These are phyloP conservation scores for Blastomyces silverae DNA, from an alignment of 2,329 filamentous ascomycete genomes.

Conservation along the genomic window DNA sequence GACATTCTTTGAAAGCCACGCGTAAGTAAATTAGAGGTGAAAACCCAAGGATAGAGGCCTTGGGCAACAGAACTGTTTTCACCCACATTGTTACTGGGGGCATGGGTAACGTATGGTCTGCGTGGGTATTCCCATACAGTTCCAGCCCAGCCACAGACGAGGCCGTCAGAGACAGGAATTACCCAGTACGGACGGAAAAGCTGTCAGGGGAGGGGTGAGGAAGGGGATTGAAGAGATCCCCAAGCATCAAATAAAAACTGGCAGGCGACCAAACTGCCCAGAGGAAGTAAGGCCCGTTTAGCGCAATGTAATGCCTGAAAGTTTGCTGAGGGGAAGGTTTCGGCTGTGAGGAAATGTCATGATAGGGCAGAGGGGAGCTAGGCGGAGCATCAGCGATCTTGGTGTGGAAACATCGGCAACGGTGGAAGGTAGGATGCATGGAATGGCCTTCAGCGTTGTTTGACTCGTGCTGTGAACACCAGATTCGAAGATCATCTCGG, in stretches of 20 bases:
- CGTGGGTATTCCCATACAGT: not conserved
- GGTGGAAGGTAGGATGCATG: slow-evolving; percentile 2
- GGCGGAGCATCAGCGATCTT: slow-evolving; percentile 8
- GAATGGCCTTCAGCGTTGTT: not conserved
- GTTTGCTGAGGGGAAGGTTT: slow-evolving; percentile 5
- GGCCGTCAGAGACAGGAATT: not conserved
- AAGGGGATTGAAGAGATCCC: not conserved
- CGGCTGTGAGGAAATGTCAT: slow-evolving; percentile 3
- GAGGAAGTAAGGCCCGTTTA: not conserved
- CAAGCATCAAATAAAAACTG: not conserved
- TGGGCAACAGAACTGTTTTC: not conserved
- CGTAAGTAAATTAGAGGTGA: not conserved
- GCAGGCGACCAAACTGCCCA: not conserved
- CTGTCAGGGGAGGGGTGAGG: not conserved
- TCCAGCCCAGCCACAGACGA: not conserved
- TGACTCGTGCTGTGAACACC: slow-evolving; percentile 8
- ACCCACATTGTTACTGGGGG: not conserved
- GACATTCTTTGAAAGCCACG: not conserved
- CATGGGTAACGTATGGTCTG: not conserved
- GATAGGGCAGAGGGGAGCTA: slow-evolving; percentile 9
- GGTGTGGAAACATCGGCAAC: slow-evolving; percentile 6
- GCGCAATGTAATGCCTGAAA: slow-evolving; percentile 5
- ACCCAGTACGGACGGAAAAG: not conserved
- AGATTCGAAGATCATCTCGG: slow-evolving; percentile 9
- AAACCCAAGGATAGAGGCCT: not conserved